Evolutionary conservation across 345 rosid species (phyloP).

Genomic region (Excoecaria agallocha): DNA sequence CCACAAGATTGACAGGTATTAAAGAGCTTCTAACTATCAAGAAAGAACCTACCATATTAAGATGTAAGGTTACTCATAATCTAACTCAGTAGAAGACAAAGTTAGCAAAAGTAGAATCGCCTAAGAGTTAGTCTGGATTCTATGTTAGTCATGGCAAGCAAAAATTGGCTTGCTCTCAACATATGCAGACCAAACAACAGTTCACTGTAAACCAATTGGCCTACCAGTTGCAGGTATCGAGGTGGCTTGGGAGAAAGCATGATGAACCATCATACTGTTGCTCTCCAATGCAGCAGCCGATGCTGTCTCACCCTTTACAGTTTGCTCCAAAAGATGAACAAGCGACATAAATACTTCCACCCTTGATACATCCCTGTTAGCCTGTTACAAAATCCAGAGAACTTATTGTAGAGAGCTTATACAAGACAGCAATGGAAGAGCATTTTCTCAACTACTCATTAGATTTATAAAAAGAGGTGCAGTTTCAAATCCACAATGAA

Average conservation of each 20-base stretch:
- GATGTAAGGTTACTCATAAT: conserved; percentile 14
- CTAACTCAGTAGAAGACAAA: conserved; percentile 18
- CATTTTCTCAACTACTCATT: neutral
- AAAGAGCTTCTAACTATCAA: conserved; percentile 17
- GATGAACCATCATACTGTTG: conserved; percentile 44
- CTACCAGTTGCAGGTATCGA: conserved; percentile 52
- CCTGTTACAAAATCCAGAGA: conserved; percentile 40
- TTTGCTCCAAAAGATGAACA: conserved; percentile 76
- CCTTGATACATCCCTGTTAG: conserved; percentile 83
- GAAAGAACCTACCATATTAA: conserved; percentile 14
- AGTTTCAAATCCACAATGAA: too few relatives aligned
- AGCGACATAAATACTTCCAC: conserved; percentile 91
- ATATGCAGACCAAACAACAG: conserved; percentile 29
- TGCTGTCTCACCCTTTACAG: conserved; percentile 47
- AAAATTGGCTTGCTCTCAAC: conserved; percentile 51
- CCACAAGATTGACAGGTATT: conserved; percentile 10
- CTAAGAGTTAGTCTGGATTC: conserved; percentile 30
- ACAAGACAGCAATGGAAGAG: neutral
- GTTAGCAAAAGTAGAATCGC: conserved; percentile 32
- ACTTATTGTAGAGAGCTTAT: neutral
- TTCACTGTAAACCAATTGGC: conserved; percentile 45
- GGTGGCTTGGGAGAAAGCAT: conserved; percentile 40
- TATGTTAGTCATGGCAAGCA: conserved; percentile 64
- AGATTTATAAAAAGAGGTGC: too few relatives aligned
- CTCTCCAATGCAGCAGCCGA: conserved; percentile 45